Base-by-base conservation (phyloP, 305 asterid genomes). In the Petunia hybrid region DNA sequence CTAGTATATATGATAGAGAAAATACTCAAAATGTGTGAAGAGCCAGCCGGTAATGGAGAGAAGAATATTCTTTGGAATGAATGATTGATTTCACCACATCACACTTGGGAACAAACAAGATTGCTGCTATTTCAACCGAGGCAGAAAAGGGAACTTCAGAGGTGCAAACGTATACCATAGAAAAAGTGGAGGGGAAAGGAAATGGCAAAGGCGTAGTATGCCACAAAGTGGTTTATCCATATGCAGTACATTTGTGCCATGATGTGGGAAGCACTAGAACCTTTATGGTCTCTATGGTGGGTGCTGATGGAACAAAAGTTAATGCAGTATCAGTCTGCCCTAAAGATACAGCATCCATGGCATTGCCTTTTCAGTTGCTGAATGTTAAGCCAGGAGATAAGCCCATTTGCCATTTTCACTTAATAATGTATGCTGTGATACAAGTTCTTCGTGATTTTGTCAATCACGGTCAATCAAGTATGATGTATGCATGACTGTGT, bases 71-170 rank as follows among this genome's bases (percentile, higher is more conserved):
- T n/a, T 13, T 82, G 39, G 85, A 82, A 55, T 65, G 82, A 2
- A 82, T 82, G 85, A 5, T 82, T 2, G 82, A 82, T 66, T 82
- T 76, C 78, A 76, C 53, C 12, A 53, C 78, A 14, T 77, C 85
- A 4, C 62, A 82, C 43, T 35, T 46, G 84, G 87, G 40, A 81
- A 78, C 46, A 62, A 76, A 76, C 3, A 43, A 38, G 0, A 76
- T 16, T 77, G 67, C 2, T 4, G 87, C 86, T 5, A 51, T 87
- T 10, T 87, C 90, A 0, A 87, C 90, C 8, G 22, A 39, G 6
- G 68, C 56, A 43, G 68, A 39, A 2, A 43, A 76, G 66, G 40
- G 56, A 39, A 76, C 40, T 3, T 53, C 53, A 41, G 41, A 76
- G n/a, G 55, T 62, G 6, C 68, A 57, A 76, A 57, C 55, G 2